Base-by-base conservation (phyloP, 768 basidiomycete genomes). In the Agaricus sinodeliciosus region DNA sequence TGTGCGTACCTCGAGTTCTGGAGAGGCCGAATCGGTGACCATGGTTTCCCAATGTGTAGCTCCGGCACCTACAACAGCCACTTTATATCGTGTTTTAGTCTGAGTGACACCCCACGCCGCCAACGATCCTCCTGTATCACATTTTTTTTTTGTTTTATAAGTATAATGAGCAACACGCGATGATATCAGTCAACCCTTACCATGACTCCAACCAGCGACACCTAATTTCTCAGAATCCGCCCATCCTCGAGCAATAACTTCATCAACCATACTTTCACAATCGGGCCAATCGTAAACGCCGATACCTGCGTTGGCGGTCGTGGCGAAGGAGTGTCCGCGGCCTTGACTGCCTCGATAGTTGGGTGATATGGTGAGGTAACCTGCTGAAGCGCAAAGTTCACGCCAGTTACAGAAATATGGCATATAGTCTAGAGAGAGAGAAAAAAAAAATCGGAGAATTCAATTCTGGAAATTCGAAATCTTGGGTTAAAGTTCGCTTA, bases 321-420 rank as follows among this genome's bases (percentile, higher is more conserved):
- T 37, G 6, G 67, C 69, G 49, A 69, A 71, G 4, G 62, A 49
- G 51, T 68, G 67, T 3, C 67, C 68, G 9, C 66, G 62, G 31
- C 68, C 68, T 57, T 69, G 69, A 65, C 68, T 68, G 22, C 68
- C 68, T 53, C 67, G 62, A 48, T 71, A 71, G 48, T 71, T 71
- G 9, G 69, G 68, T 9, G 66, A 71, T 27, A 71, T 60, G 0
- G 68, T 67, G 13, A 71, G 59, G 53, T 67, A 71, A 28, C 69
- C 69, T 9, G 65, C 63, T 49, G 62, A 65, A 4, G 68, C 67
- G 15, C 68, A 57, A 35, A 68, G 53, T 41, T 71, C 69, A 9
- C 69, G 62, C 69, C 69, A 71, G 54, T 68, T 68, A 55, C 68
- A 67, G 54, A 68, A 69, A 43, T 71, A 69, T 22, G 67, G 68